A percentile compares a stretch with the other conserved stretches of the same genome.
Conservation (phyloP, 257 asterid genomes). For the Fraxinus pennsylvanica region DNA sequence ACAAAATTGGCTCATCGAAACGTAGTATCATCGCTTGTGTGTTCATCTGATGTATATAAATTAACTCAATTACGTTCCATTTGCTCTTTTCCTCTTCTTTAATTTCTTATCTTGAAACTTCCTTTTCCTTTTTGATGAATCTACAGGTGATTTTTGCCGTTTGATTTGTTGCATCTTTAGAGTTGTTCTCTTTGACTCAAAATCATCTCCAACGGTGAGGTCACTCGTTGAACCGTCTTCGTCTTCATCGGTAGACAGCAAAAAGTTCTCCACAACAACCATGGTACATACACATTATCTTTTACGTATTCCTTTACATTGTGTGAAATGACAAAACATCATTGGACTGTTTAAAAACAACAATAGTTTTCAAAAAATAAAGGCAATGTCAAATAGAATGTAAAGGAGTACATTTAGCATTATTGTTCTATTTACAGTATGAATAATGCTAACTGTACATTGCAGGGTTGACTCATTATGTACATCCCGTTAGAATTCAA, state of each 20-base stretch:
- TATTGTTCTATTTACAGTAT: too few species aligned
- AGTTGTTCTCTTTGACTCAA: slow-evolving; percentile 26
- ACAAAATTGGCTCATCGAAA: slow-evolving; percentile 5
- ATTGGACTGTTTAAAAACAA: too few species aligned
- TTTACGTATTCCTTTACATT: too few species aligned
- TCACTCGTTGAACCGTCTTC: slow-evolving; percentile 38
- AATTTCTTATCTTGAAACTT: slow-evolving; percentile 42
- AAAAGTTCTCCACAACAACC: slow-evolving; percentile 58
- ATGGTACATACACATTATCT: too few species aligned
- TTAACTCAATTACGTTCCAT: not conserved
- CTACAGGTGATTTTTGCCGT: slow-evolving; percentile 33
- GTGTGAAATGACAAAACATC: too few species aligned
- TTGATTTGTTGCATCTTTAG: slow-evolving; percentile 10
- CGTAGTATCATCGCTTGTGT: not conserved
- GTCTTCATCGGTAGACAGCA: slow-evolving; percentile 75
- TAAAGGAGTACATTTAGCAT: too few species aligned
- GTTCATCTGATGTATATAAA: not conserved
- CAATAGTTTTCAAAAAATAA: too few species aligned
- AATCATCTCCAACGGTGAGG: slow-evolving; percentile 36
- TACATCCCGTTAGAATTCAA: too few species aligned
- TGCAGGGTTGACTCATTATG: too few species aligned
- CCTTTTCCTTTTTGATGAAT: slow-evolving; percentile 35
- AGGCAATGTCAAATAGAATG: too few species aligned
- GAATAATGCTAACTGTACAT: too few species aligned
- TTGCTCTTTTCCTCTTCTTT: slow-evolving; percentile 57